Evolutionary conservation across 208 protist species (phyloP), one percentile per base, ranked within the genome.

Genomic region (Leishmania arabica): DNA sequence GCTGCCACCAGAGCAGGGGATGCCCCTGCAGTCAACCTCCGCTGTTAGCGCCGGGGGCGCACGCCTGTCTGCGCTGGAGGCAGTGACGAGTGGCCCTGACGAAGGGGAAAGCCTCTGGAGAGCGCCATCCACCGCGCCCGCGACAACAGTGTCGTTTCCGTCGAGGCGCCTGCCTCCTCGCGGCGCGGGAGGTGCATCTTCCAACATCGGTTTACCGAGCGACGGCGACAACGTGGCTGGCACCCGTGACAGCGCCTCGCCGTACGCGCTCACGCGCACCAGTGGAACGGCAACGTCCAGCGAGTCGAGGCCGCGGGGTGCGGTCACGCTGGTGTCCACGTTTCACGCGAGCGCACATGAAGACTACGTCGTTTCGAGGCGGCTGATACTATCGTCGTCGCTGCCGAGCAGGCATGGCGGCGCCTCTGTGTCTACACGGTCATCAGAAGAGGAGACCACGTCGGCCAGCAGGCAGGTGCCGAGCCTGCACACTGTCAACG

Each of bases 1-100:
- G 49, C 37, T 40, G 19, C 51, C 72, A 45, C 81, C 77, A 21
- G 77, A 85, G 70, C 72, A 49, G 65, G 82, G 73, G 58, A 45
- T 82, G 78, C 72, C 77, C 6, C 45, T 82, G 82, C 81, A 37
- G 19, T 34, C 21, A 24, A 62, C 80, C 24, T 51, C 60, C 37
- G 24, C 69, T 21, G 19, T 34, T 37, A 11, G 64, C n/a, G 7
- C 47, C 60, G 78, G 37, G 19, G 60, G 31, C 3, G 34, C 21
- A 31, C 7, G 27, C 21, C 37, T 3, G 68, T n/a, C 42, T 53
- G 34, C 45, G 37, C 68, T 72, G 68, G 24, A 49, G 42, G 68
- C 68, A 24, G 7, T n/a, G 15, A 45, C 37, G 24, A 72, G 42
- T 0, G 24, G 24, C 37, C 21, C 9, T 49, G 8, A 40, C 17